phyloP scores from a whole-genome alignment of 169 alveolate species.

The Plasmodium gonderi region DNA sequence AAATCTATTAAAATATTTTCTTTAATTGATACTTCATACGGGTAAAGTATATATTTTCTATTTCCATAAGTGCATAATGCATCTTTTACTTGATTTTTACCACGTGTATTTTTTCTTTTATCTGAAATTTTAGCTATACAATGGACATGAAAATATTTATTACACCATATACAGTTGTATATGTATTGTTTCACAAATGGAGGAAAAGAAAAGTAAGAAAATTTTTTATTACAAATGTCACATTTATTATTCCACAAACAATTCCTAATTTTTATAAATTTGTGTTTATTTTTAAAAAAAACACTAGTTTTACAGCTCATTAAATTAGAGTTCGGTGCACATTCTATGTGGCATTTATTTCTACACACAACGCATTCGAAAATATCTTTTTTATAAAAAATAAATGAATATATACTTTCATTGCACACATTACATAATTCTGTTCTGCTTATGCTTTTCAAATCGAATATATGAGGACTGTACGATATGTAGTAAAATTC shows the following conservation, averaged over 20 bases:
- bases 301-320: constrained; percentile 64
- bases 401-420: constrained; percentile 58
- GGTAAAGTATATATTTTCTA: constrained; percentile 35
- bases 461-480: constrained; percentile 48
- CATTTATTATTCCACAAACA: constrained; percentile 52
- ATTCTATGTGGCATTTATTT: constrained; percentile 66
- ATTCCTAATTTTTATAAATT: constrained; percentile 55
- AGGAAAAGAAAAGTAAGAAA: constrained; percentile 35
- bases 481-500: constrained; percentile 28
- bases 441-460: constrained; percentile 21
- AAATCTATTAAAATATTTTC: constrained; percentile 36
- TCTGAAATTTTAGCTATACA: constrained; percentile 30
- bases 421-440: constrained; percentile 68
- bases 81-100: background rate
- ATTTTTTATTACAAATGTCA: constrained; percentile 37
- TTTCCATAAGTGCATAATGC: constrained; percentile 42
- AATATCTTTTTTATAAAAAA: constrained; percentile 57
- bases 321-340: constrained; percentile 59
- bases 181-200: constrained; percentile 16
- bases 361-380: constrained; percentile 68
- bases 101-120: constrained; percentile 1
- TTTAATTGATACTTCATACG: constrained; percentile 28
- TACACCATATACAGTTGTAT: constrained; percentile 79
- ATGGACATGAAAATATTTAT: constrained; percentile 77
- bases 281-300: constrained; percentile 61